phyloP scores from a whole-genome alignment of 164 flowering plant species.

The Vitis labrusca region DNA sequence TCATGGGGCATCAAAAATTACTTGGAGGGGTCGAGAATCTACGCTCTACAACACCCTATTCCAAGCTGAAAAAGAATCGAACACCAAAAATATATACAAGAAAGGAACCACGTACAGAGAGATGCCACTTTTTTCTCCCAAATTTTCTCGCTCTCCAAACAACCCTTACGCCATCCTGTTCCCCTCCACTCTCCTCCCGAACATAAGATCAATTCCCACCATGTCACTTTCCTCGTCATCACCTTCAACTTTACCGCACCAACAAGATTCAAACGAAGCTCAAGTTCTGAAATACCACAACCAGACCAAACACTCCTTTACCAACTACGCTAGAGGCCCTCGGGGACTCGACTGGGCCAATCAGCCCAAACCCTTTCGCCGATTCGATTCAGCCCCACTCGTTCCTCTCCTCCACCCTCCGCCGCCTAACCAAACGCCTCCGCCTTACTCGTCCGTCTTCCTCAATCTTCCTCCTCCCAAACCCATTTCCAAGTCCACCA shows the following conservation, averaged over 20 bases:
- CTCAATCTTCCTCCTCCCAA: constrained; percentile 53
- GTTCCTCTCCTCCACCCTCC: constrained; percentile 64
- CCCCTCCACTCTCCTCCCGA: constrained; percentile 9
- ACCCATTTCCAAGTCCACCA: constrained; percentile 52
- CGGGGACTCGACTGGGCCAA: constrained; percentile 95
- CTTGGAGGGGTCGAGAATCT: too few species aligned
- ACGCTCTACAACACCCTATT: too few species aligned
- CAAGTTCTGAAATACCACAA: constrained; percentile 73
- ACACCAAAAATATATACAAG: too few species aligned
- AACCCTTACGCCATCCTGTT: constrained; percentile 9
- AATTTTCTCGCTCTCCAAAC: constrained; percentile 2
- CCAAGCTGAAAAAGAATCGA: too few species aligned
- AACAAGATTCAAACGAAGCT: constrained; percentile 16
- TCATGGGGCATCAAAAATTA: too few species aligned
- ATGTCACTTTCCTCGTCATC: constrained; percentile 31
- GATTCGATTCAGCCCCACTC: constrained; percentile 62
- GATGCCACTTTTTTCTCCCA: constrained; percentile 20
- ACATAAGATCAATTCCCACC: constrained; percentile 7
- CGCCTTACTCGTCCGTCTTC: constrained; percentile 58
- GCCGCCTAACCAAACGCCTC: constrained; percentile 17
- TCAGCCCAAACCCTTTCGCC: constrained; percentile 96
- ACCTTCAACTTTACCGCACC: constrained; percentile 8
- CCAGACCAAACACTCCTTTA: constrained; percentile 81
- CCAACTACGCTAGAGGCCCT: constrained; percentile 78
- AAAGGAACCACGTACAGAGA: neutral